Conservation (phyloP, 2,329 filamentous ascomycete genomes). For the Exophiala calicioides region DNA sequence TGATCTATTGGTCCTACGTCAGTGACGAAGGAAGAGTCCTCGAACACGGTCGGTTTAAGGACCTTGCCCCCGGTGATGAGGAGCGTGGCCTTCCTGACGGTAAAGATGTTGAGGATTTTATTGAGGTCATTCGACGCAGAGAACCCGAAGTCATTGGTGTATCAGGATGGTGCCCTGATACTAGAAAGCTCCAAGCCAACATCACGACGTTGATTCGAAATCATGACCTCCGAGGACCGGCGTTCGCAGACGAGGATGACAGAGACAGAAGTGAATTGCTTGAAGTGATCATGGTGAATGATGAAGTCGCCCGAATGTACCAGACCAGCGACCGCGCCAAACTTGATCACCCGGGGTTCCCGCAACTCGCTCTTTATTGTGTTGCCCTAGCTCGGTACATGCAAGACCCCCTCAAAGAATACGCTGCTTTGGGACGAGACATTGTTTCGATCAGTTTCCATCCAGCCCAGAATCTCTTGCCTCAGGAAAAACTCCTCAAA, state of each 20-base stretch:
- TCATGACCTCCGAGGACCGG: slow-evolving; percentile 73
- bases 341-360: slow-evolving; percentile 77
- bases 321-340: slow-evolving; percentile 81
- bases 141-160: slow-evolving; percentile 89
- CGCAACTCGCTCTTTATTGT: slow-evolving; percentile 81
- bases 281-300: slow-evolving; percentile 89
- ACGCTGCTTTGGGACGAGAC: slow-evolving; percentile 87
- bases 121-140: slow-evolving; percentile 74
- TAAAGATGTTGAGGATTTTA: slow-evolving; percentile 67
- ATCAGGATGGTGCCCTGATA: slow-evolving; percentile 85
- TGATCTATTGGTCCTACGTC: slow-evolving; percentile 87
- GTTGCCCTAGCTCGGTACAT: slow-evolving; percentile 86
- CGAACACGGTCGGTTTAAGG: slow-evolving; percentile 84
- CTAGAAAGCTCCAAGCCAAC: slow-evolving; percentile 78
- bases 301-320: slow-evolving; percentile 95
- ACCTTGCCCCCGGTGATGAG: slow-evolving; percentile 67
- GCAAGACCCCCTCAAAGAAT: slow-evolving; percentile 95
- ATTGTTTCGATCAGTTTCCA: slow-evolving; percentile 86
- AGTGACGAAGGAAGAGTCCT: slow-evolving; percentile 88
- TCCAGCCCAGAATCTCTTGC: slow-evolving; percentile 82
- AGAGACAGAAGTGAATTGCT: slow-evolving; percentile 76
- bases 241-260: slow-evolving; percentile 81
- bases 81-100: slow-evolving; percentile 68
- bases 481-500: slow-evolving; percentile 81
- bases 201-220: slow-evolving; percentile 76